A percentile compares a stretch with the other conserved stretches of the same genome.
phyloP scores from a whole-genome alignment of 2,329 filamentous ascomycete genomes.

The Ceratocystis alfenasii region DNA sequence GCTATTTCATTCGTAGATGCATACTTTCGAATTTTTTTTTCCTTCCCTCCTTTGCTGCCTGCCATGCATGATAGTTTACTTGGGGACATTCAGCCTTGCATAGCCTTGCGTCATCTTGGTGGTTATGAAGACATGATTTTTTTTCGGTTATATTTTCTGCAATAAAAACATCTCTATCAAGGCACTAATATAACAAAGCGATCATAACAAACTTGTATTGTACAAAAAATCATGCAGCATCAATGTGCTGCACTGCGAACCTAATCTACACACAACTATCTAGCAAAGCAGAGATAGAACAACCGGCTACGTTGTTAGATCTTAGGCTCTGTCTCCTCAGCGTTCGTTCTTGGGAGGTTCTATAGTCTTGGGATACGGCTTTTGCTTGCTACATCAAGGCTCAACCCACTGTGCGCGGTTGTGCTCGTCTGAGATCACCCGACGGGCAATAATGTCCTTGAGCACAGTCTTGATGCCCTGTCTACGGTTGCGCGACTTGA shows the following conservation, averaged over 20 bases:
- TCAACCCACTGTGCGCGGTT: slow-evolving; percentile 35
- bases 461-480: slow-evolving; percentile 60
- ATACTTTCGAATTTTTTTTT: no score
- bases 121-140: neutral
- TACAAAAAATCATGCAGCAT: slow-evolving; percentile 11
- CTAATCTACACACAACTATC: slow-evolving; percentile 18
- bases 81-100: no score
- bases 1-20: no score
- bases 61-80: no score
- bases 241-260: slow-evolving; percentile 1
- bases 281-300: neutral
- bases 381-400: neutral
- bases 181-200: neutral
- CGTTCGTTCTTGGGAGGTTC: neutral
- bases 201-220: slow-evolving; percentile 16
- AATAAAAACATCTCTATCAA: neutral
- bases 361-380: neutral
- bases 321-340: neutral
- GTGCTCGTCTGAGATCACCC: slow-evolving; percentile 38
- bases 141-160: neutral
- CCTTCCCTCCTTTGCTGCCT: no score
- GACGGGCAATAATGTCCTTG: slow-evolving; percentile 53
- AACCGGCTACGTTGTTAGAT: neutral
- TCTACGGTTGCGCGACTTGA: slow-evolving; percentile 48
- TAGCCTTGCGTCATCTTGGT: no score